These are phyloP conservation scores for Cryptosporidium tyzzeri DNA, from an alignment of 169 alveolate genomes.

Conservation along the genomic window DNA sequence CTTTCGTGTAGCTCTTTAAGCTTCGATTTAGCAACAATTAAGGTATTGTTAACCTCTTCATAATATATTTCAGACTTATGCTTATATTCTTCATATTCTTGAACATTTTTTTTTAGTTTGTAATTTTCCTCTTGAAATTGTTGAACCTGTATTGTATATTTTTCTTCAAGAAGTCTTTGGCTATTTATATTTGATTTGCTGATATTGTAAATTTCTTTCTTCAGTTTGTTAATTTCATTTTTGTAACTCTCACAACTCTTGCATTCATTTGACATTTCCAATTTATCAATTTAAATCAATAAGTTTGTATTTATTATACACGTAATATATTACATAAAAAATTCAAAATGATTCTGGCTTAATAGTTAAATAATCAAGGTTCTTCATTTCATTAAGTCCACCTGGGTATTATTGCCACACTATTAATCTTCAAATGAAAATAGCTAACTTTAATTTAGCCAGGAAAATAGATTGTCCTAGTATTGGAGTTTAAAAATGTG, in stretches of 20 bases:
- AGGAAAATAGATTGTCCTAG: background rate
- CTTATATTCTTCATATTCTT: conserved; percentile 50
- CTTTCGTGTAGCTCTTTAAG: conserved; percentile 36
- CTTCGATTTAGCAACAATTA: conserved; percentile 52
- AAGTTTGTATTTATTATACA: background rate
- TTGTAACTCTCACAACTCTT: background rate
- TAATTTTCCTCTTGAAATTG: background rate
- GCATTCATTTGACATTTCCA: conserved; percentile 3
- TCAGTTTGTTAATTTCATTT: conserved; percentile 18
- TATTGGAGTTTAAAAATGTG: background rate
- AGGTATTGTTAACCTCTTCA: conserved; percentile 31
- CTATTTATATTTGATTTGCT: conserved; percentile 59
- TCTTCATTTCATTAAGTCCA: background rate
- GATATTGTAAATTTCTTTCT: conserved; percentile 10
- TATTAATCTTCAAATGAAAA: background rate
- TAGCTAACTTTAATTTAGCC: background rate
- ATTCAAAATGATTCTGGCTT: background rate
- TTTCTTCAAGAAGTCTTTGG: conserved; percentile 30
- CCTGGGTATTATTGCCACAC: background rate
- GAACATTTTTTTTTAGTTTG: background rate
- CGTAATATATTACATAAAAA: background rate
- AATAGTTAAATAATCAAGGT: background rate
- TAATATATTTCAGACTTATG: conserved; percentile 30
- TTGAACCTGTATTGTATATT: conserved; percentile 15
- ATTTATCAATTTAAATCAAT: background rate